phyloP scores from a whole-genome alignment of 495 filamentous ascomycete genomes.

The Friedmanniomyces simplex region DNA sequence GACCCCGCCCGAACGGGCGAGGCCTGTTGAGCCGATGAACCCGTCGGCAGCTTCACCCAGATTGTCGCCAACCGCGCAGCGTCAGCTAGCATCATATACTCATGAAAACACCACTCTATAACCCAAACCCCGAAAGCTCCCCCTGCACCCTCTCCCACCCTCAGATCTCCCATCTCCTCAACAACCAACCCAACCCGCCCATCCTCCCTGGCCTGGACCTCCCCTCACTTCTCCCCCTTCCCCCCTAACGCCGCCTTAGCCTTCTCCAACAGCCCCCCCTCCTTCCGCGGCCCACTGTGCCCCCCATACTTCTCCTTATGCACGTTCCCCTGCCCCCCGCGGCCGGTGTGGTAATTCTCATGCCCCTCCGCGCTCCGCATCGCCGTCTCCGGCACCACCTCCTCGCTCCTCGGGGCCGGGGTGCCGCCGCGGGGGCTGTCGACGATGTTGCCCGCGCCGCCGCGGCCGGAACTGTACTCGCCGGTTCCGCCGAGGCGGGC shows the following conservation, averaged over 20 bases:
- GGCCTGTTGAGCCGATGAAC: too few relatives aligned
- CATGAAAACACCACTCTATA: not conserved
- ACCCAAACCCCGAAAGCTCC: not conserved
- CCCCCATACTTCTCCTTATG: constrained; percentile 32
- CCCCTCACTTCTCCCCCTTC: constrained; percentile 5
- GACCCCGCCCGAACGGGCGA: too few relatives aligned
- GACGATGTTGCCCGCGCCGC: constrained; percentile 30
- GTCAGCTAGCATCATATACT: too few relatives aligned
- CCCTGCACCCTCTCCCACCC: not conserved
- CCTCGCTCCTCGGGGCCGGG: constrained; percentile 14
- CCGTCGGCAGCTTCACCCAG: too few relatives aligned
- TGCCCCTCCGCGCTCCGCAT: constrained; percentile 22
- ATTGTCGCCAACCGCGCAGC: too few relatives aligned
- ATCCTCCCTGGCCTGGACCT: too few relatives aligned
- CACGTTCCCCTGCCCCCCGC: constrained; percentile 32
- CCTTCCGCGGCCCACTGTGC: constrained; percentile 25
- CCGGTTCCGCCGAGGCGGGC: not conserved
- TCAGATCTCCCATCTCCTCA: too few relatives aligned
- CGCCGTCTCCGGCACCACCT: constrained; percentile 30
- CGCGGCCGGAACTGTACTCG: constrained; percentile 19
- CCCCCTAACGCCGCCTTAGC: constrained; percentile 25
- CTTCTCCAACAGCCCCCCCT: constrained; percentile 26
- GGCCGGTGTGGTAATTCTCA: constrained; percentile 34
- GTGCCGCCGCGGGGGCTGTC: not conserved
- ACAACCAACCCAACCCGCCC: too few relatives aligned